phyloP scores from a whole-genome alignment of 1,139 yeast genomes.

The Geotrichum europaeum region DNA sequence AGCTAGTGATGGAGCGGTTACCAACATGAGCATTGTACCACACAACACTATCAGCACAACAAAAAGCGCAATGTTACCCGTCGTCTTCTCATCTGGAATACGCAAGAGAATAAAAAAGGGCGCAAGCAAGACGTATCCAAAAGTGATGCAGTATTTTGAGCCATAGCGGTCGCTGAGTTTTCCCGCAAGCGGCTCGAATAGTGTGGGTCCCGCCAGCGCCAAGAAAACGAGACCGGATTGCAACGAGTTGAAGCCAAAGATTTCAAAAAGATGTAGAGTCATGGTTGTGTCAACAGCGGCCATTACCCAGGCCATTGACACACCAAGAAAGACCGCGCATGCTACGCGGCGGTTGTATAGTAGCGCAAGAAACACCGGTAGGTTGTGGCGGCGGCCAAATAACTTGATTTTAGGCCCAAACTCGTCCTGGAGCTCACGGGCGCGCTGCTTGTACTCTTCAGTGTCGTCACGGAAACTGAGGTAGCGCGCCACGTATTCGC shows the following conservation, averaged over 20 bases:
- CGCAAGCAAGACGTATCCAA: constrained; percentile 27
- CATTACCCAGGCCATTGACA: constrained; percentile 32
- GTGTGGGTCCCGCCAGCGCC: constrained; percentile 32
- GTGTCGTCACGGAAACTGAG: not conserved
- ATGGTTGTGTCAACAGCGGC: constrained; percentile 34
- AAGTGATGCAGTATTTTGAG: constrained; percentile 27
- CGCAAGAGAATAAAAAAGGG: constrained; percentile 31
- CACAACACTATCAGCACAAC: constrained; percentile 29
- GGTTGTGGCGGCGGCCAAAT: constrained; percentile 8
- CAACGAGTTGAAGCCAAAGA: constrained; percentile 32
- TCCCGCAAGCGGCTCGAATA: constrained; percentile 34
- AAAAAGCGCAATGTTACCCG: constrained; percentile 30
- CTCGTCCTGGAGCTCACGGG: constrained; percentile 7
- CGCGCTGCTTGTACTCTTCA: not conserved
- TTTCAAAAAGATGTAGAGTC: constrained; percentile 31
- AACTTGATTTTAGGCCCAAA: constrained; percentile 7
- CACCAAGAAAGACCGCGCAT: constrained; percentile 27
- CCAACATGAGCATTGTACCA: constrained; percentile 27
- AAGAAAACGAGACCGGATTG: constrained; percentile 33
- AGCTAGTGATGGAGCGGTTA: constrained; percentile 31
- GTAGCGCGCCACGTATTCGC: constrained; percentile 6
- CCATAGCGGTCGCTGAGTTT: constrained; percentile 31
- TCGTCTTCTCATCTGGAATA: constrained; percentile 27
- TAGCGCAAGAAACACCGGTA: constrained; percentile 25
- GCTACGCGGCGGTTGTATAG: constrained; percentile 25